phyloP scores from a whole-genome alignment of 441 rosid genomes.

The Capsella rubella region DNA sequence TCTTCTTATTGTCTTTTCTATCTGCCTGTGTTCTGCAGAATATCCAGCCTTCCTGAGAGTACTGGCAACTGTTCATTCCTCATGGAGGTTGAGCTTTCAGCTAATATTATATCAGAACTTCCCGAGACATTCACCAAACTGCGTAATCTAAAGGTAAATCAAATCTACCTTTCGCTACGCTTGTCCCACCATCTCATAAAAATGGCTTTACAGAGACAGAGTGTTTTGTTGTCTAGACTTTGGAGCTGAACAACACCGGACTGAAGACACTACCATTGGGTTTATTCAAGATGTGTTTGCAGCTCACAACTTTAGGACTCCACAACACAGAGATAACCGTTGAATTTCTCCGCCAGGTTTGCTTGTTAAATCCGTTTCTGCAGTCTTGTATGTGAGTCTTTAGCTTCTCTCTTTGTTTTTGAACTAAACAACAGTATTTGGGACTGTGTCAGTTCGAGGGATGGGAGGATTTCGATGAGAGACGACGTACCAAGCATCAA shows the following conservation, averaged over 20 bases:
- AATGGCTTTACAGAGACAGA: neutral
- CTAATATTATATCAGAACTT: slow-evolving; percentile 70
- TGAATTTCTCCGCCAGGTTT: slow-evolving; percentile 79
- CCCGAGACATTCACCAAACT: slow-evolving; percentile 71
- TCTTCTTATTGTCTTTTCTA: slow-evolving; percentile 8
- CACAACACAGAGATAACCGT: slow-evolving; percentile 85
- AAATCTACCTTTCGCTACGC: neutral
- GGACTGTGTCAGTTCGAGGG: slow-evolving; percentile 62
- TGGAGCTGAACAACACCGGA: slow-evolving; percentile 74
- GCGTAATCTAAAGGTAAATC: slow-evolving; percentile 70
- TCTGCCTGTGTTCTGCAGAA: slow-evolving; percentile 52
- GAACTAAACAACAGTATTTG: neutral
- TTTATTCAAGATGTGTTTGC: slow-evolving; percentile 68
- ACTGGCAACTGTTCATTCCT: slow-evolving; percentile 71
- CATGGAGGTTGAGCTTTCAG: slow-evolving; percentile 88
- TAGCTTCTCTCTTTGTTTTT: neutral
- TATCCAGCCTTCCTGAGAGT: slow-evolving; percentile 55
- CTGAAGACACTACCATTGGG: slow-evolving; percentile 63
- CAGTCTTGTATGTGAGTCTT: neutral
- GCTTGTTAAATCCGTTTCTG: neutral
- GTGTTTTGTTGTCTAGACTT: slow-evolving; percentile 53
- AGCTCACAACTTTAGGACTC: slow-evolving; percentile 76
- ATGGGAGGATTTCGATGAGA: slow-evolving; percentile 76
- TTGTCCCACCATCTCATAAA: neutral
- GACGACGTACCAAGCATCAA: slow-evolving; percentile 79